A percentile compares a stretch with the other conserved stretches of the same genome.
Conservation (phyloP, 164 flowering plant genomes). For the Tetracentron sinense region DNA sequence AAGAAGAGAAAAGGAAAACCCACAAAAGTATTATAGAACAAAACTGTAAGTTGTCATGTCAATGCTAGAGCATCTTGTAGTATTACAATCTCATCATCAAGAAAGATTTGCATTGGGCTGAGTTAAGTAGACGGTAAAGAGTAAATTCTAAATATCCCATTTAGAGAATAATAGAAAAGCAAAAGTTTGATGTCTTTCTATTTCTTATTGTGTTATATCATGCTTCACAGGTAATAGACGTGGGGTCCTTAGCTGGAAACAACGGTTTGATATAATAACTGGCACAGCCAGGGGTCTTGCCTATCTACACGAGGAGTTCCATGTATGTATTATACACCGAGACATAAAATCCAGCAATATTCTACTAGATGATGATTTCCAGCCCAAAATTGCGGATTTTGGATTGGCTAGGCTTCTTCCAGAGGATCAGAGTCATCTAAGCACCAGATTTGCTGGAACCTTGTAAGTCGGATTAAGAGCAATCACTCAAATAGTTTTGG, state of each 20-base stretch:
- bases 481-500: background rate
- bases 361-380: conserved; percentile 47
- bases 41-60: too few species aligned
- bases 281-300: conserved; percentile 61
- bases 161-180: too few species aligned
- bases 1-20: too few species aligned
- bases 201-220: background rate
- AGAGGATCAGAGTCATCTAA: conserved; percentile 47
- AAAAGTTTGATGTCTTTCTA: background rate
- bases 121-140: too few species aligned
- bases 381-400: conserved; percentile 58
- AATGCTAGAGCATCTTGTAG: too few species aligned
- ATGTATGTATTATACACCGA: conserved; percentile 50
- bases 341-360: conserved; percentile 57
- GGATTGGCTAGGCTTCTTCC: conserved; percentile 64
- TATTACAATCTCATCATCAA: too few species aligned
- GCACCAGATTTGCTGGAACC: conserved; percentile 61
- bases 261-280: conserved; percentile 43
- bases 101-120: too few species aligned
- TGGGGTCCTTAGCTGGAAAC: conserved; percentile 53
- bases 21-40: too few species aligned
- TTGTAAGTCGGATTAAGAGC: conserved; percentile 32
- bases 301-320: conserved; percentile 57
- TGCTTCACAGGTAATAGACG: conserved; percentile 32
- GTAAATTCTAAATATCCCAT: too few species aligned